Evolutionary conservation across 495 filamentous ascomycete species (phyloP).

Genomic region (Neurospora pannonica): DNA sequence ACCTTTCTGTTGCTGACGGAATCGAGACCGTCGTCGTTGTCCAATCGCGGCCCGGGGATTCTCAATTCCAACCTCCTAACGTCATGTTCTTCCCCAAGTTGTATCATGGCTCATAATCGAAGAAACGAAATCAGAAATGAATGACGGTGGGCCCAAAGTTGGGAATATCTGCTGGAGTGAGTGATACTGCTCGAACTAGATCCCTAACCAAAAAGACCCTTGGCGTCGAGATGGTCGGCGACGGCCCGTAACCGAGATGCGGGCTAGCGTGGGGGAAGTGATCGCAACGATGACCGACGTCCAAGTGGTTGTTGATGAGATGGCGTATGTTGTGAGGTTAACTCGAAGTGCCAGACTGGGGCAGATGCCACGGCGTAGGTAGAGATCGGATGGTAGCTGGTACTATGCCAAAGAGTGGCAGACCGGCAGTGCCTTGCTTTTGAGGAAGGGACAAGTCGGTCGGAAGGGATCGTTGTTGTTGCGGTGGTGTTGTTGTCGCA

Average conservation of each 20-base stretch:
- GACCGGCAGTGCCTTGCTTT: background rate
- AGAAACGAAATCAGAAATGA: background rate
- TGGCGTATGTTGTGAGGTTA: background rate
- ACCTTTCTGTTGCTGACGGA: background rate
- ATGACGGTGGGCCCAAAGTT: background rate
- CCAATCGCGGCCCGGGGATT: background rate
- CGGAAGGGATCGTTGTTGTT: background rate
- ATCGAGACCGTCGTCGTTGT: background rate
- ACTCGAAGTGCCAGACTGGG: background rate
- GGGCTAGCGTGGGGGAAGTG: constrained; percentile 1
- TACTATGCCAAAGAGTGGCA: background rate
- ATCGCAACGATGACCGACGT: constrained; percentile 6
- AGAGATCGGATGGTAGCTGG: background rate
- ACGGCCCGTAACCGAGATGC: background rate
- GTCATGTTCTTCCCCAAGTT: constrained; percentile 14
- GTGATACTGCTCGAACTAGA: constrained; percentile 13
- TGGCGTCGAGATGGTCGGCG: constrained; percentile 6
- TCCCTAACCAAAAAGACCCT: constrained; percentile 20
- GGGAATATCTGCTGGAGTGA: constrained; percentile 10
- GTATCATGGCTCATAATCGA: constrained; percentile 18
- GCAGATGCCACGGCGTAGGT: background rate
- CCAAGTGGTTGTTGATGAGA: constrained; percentile 4
- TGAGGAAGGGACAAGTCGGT: background rate
- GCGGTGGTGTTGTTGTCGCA: background rate
- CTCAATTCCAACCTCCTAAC: background rate